Percentiles rank a stretch among this genome's conserved stretches.
Conservation (phyloP, 768 basidiomycete species). For the Termitomyces sp. region DNA sequence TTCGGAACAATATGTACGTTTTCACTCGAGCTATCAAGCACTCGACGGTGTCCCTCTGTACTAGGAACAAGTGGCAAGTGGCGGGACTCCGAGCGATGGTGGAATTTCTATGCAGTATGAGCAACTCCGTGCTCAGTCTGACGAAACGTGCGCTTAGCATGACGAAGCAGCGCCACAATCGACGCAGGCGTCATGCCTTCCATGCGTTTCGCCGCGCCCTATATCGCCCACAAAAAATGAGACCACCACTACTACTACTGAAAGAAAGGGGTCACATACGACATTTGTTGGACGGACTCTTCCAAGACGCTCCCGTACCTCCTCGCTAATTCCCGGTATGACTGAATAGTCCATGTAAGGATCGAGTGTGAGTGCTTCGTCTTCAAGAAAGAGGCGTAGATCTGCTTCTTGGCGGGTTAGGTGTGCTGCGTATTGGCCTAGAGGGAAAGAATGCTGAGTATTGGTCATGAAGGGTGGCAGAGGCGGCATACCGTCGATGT, state of each 20-base stretch:
- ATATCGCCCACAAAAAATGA: background rate
- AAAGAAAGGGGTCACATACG: background rate
- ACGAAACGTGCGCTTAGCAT: conserved; percentile 46
- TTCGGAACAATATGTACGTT: too few relatives aligned
- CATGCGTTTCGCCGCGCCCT: conserved; percentile 93
- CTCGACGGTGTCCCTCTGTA: too few relatives aligned
- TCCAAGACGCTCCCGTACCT: conserved; percentile 65
- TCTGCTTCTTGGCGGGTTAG: conserved; percentile 74
- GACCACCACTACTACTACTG: background rate
- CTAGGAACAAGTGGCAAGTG: too few relatives aligned
- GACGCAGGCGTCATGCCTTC: conserved; percentile 89
- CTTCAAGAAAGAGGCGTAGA: conserved; percentile 66
- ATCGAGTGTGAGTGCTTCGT: conserved; percentile 70
- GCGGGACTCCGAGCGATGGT: too few relatives aligned
- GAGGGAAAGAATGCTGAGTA: background rate
- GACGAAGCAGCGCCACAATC: conserved; percentile 62
- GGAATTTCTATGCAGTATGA: too few relatives aligned
- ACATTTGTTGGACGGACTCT: conserved; percentile 48
- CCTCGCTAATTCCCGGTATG: conserved; percentile 70
- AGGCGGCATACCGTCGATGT: conserved; percentile 2
- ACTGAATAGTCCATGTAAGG: conserved; percentile 64
- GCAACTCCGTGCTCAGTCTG: background rate
- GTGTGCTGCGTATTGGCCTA: conserved; percentile 62
- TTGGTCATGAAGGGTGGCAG: too few relatives aligned
- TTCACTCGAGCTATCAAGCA: too few relatives aligned